These are phyloP conservation scores for Laetiporus sulphureus DNA, from an alignment of 1,284 basidiomycete genomes.

Conservation along the genomic window DNA sequence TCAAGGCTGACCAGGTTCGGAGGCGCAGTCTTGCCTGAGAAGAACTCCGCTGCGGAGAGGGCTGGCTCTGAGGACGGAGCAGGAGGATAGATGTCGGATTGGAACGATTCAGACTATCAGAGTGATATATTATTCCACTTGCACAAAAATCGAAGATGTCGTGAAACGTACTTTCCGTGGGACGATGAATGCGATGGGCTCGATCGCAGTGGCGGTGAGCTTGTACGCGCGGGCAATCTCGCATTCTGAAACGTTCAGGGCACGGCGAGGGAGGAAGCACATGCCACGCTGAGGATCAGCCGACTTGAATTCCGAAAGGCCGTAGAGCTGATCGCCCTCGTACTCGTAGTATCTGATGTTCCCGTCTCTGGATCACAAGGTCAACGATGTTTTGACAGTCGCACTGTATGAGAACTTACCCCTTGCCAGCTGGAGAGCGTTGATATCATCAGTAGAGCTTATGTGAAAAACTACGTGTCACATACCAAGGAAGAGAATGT, in stretches of 20 bases:
- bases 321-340: slow-evolving; percentile 79
- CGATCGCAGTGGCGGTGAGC: slow-evolving; percentile 67
- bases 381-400: slow-evolving; percentile 7
- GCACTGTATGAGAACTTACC: slow-evolving; percentile 31
- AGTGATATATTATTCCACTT: not conserved
- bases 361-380: slow-evolving; percentile 58
- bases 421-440: slow-evolving; percentile 57
- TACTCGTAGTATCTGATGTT: slow-evolving; percentile 96
- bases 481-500: slow-evolving; percentile 85
- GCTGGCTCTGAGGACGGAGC: slow-evolving; percentile 80
- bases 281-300: slow-evolving; percentile 92
- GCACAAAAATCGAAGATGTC: not conserved
- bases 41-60: slow-evolving; percentile 81
- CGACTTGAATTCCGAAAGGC: slow-evolving; percentile 85
- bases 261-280: slow-evolving; percentile 90
- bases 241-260: slow-evolving; percentile 83
- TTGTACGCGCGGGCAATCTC: slow-evolving; percentile 98
- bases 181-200: slow-evolving; percentile 91
- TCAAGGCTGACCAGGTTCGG: slow-evolving; percentile 69
- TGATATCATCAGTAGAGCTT: not conserved
- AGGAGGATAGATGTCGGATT: slow-evolving; percentile 92
- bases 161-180: slow-evolving; percentile 67
- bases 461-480: slow-evolving; percentile 4
- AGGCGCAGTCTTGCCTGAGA: slow-evolving; percentile 71
- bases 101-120: slow-evolving; percentile 75